Percentiles rank a stretch among this genome's conserved stretches.
Conservation (phyloP, 495 filamentous ascomycete species). For the Penicillium alfredii region DNA sequence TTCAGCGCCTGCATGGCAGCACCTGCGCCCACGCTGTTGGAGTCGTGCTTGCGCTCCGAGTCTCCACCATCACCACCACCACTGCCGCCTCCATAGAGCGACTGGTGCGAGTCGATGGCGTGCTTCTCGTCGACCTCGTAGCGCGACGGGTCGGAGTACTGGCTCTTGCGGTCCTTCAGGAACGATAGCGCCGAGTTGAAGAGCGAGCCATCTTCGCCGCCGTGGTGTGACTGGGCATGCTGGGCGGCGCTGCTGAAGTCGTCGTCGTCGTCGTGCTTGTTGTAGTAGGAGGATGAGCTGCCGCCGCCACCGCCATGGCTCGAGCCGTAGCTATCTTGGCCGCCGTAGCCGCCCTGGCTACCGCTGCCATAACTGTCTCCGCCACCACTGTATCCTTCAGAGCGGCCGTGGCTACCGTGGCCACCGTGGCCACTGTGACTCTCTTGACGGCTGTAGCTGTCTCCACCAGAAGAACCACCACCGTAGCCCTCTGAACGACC, state of each 20-base stretch:
- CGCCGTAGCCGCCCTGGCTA: slow-evolving; percentile 1
- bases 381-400: too few relatives aligned
- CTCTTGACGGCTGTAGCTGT: too few relatives aligned
- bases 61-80: too few relatives aligned
- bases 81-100: slow-evolving; percentile 42
- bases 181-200: slow-evolving; percentile 46
- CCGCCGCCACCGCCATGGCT: too few relatives aligned
- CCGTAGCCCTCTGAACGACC: too few relatives aligned
- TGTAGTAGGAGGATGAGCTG: slow-evolving; percentile 6
- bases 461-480: too few relatives aligned
- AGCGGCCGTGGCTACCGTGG: too few relatives aligned
- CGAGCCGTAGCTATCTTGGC: too few relatives aligned
- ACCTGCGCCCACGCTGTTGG: slow-evolving; percentile 47
- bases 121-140: slow-evolving; percentile 52
- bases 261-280: slow-evolving; percentile 17
- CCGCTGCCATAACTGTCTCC: too few relatives aligned
- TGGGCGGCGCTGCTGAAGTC: slow-evolving; percentile 43
- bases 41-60: slow-evolving; percentile 33
- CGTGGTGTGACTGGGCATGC: slow-evolving; percentile 42
- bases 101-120: slow-evolving; percentile 50
- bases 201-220: slow-evolving; percentile 32
- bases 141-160: slow-evolving; percentile 18
- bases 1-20: slow-evolving; percentile 66
- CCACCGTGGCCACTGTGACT: too few relatives aligned
- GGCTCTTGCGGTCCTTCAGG: slow-evolving; percentile 39